These are phyloP conservation scores for Malus sieversii DNA, from an alignment of 306 rosid species.

Conservation along the genomic window DNA sequence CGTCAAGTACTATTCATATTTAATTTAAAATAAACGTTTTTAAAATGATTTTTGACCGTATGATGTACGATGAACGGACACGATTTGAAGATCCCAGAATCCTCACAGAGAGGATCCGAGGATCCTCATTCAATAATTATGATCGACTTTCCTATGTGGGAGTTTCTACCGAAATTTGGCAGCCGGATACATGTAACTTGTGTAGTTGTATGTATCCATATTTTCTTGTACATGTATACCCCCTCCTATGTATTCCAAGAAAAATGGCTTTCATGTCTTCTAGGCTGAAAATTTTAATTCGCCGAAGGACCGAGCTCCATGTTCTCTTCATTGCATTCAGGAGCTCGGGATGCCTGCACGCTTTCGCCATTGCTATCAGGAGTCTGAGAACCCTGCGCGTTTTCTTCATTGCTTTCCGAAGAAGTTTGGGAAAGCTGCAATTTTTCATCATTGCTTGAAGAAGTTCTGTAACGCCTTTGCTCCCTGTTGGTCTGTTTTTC, in stretches of 20 bases:
- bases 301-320: background rate
- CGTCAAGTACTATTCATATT: too few species aligned
- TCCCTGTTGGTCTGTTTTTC: constrained; percentile 5
- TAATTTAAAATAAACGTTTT: too few species aligned
- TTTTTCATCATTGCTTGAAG: constrained; percentile 5
- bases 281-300: background rate
- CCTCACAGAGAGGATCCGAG: too few species aligned
- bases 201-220: too few species aligned
- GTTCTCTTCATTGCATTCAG: background rate
- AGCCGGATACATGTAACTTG: background rate
- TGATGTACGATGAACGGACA: too few species aligned
- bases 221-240: too few species aligned
- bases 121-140: too few species aligned
- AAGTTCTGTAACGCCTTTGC: background rate
- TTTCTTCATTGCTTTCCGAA: background rate
- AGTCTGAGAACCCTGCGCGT: background rate
- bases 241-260: too few species aligned
- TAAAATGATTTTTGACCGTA: accelerated
- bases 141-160: background rate
- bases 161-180: background rate
- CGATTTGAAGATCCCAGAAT: too few species aligned
- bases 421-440: background rate
- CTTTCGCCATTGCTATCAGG: background rate
- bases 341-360: background rate
- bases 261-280: background rate